Evolutionary conservation across 768 basidiomycete genomes (phyloP), one percentile per base, ranked within the genome.

Genomic region (Candolleomyces eurysporus): DNA sequence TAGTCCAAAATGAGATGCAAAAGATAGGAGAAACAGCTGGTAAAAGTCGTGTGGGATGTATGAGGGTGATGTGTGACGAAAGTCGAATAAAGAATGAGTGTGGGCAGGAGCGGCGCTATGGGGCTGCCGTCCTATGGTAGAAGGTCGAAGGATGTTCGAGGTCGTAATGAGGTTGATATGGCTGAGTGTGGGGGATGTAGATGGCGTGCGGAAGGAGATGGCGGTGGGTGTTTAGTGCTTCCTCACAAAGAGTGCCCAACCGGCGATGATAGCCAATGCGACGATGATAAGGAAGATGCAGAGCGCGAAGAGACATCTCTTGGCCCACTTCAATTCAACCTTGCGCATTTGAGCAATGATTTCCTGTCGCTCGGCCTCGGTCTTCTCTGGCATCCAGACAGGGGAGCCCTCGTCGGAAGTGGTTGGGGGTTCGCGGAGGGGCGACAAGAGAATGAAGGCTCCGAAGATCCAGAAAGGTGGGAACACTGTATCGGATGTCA

Each of bases 381-480:
- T 84, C 71, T 82, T 86, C 59, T 82, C 84, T 0, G 80, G 75
- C 68, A 85, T 75, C 86, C 86, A 87, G 14, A 79, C 75, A 9
- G 71, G 70, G 9, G 72, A 70, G 6, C 67, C 65, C 5, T 69
- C 67, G 36, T 5, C 36, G 11, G 36, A 36, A 16, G 71, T 64
- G 14, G 68, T 48, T 3, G 73, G 71, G 14, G 79, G 78, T 42
- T 80, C 76, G 45, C 77, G 82, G 53, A 87, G 71, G 10, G 86
- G 84, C 7, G 79, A 80, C 51, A 82, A 69, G 19, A 87, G 77
- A 65, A 88, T 83, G 67, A 83, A 75, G 30, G 80, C 76, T 21
- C 86, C 85, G 58, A 86, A 73, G 49, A 81, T 75, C 86, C 86
- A 87, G 69, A 88, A 87, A 45, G 82, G 75, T 2, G 83, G 83